Conservation (phyloP, 2,329 filamentous ascomycete genomes). For the Tolypocladium ophioglossoides region DNA sequence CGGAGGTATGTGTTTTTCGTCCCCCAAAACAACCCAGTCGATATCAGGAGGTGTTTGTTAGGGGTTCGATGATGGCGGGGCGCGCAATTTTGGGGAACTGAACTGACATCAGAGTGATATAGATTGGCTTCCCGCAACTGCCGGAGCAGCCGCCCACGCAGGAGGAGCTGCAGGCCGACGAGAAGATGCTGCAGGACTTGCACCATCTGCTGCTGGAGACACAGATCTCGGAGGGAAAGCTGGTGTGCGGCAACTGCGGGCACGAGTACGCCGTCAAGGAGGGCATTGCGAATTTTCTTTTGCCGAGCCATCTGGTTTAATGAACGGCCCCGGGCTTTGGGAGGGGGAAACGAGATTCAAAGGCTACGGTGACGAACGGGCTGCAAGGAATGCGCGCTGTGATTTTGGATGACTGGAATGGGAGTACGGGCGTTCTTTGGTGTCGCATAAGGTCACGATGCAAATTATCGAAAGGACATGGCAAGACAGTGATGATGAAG, state of each 20-base stretch:
- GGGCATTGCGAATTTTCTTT: conserved; percentile 90
- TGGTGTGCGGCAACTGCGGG: conserved; percentile 83
- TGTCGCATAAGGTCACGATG: not conserved
- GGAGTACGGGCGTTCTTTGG: not conserved
- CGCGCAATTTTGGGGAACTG: not conserved
- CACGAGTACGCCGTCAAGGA: conserved; percentile 94
- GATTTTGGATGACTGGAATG: not conserved
- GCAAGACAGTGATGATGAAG: not conserved
- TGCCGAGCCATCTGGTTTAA: conserved; percentile 82
- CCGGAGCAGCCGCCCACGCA: conserved; percentile 53
- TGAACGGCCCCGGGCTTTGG: not conserved
- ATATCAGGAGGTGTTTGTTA: no score
- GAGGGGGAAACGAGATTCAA: not conserved
- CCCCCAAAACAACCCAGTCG: no score
- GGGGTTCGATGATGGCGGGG: not conserved
- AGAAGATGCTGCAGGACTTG: conserved; percentile 64
- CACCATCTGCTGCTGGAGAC: conserved; percentile 82
- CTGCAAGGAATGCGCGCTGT: not conserved
- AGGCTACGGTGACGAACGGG: not conserved
- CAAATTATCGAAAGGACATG: not conserved
- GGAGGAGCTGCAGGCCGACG: conserved; percentile 52
- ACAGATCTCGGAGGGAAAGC: conserved; percentile 75
- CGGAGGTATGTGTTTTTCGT: conserved; percentile 72
- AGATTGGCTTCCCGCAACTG: conserved; percentile 73
- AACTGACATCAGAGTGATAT: not conserved